phyloP scores from a whole-genome alignment of 148 eudicot species.

The Chenopodium quinoa region DNA sequence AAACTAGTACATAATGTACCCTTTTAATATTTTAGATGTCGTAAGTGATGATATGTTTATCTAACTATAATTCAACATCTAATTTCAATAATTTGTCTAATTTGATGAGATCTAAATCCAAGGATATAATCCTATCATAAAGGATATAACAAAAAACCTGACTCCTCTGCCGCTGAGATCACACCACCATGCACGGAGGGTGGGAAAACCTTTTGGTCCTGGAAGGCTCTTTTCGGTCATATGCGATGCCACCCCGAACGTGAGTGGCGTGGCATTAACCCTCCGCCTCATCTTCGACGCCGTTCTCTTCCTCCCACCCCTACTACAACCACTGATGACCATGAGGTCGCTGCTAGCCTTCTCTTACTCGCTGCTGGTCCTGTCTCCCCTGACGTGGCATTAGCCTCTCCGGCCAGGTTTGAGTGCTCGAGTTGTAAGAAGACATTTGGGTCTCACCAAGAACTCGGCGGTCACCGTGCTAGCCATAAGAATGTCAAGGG shows the following conservation, averaged over 20 bases:
- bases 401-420: constrained; percentile 24
- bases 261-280: constrained; percentile 93
- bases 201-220: constrained; percentile 79
- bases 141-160: no score
- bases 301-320: background rate
- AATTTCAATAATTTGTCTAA: background rate
- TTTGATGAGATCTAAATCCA: no score
- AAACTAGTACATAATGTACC: background rate
- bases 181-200: constrained; percentile 82
- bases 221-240: constrained; percentile 90
- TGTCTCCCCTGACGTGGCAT: background rate
- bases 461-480: constrained; percentile 88
- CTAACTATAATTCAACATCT: background rate
- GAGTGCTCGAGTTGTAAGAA: constrained; percentile 86
- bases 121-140: no score
- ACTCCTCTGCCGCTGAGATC: constrained; percentile 57
- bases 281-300: constrained; percentile 52
- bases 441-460: constrained; percentile 81
- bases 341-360: constrained; percentile 56
- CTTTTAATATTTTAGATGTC: background rate
- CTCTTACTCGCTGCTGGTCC: constrained; percentile 47
- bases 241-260: constrained; percentile 99
- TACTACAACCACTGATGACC: constrained; percentile 39
- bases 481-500: constrained; percentile 92
- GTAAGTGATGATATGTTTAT: background rate